Evolutionary conservation across 495 filamentous ascomycete genomes (phyloP), one percentile per base, ranked within the genome.

Genomic region (Penicillium parvum): DNA sequence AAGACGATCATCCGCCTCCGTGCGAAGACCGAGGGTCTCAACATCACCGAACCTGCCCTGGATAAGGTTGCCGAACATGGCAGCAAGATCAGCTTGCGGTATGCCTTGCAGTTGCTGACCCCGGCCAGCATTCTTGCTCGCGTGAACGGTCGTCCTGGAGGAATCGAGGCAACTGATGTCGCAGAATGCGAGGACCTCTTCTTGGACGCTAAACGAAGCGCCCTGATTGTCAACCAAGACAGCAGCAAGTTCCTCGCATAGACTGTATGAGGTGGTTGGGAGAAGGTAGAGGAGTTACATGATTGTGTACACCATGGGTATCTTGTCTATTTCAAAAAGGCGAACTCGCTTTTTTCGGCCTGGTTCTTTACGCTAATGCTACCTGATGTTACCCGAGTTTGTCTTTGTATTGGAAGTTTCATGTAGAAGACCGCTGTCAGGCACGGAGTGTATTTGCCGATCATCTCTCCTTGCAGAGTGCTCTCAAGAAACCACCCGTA

Each of bases 61-160:
- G 84, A 90, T 42, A 88, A 85, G 71, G 77, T 98, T 49, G 74
- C 88, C 7, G 80, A 87, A 55, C 83, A 90, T 52, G 92, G 90
- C 35, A 85, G 83, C 53, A 81, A 83, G 50, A 87, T 95, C 48
- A 92, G 86, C 62, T 66, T 98, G 60, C 74, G 92, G 57, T 97
- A 98, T 71, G 90, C 89, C 37, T 67, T 96, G 58, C 92, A 96
- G 64, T 66, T 98, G 45, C 71, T 98, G 53, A 85, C 90, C n/a
- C 90, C 92, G 2, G 86, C 92, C 14, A 81, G 75, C 47, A 81
- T 88, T 28, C 63, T 87, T 37, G 79, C 82, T 26, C 73, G 75
- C 30, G 78, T 86, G 54, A 85, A 84, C 54, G 84, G 85, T 39
- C 81, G 78, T 40, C 77, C 70, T 32, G 62, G 60, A 28, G 81